These are phyloP conservation scores for Pulicaria dysenterica DNA, from an alignment of 129 eudicot species.

Conservation along the genomic window DNA sequence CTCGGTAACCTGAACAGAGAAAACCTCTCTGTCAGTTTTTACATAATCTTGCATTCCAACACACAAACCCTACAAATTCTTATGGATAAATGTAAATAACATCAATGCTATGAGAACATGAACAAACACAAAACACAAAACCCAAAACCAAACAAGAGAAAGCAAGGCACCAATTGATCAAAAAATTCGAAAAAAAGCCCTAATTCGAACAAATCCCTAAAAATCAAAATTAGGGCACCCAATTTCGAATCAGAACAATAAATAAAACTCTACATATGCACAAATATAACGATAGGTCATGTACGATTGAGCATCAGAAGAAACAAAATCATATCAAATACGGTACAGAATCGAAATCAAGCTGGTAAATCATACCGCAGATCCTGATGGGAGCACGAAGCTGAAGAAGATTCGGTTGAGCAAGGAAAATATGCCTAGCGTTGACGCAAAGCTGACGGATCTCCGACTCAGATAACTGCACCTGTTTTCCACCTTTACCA, in stretches of 20 bases:
- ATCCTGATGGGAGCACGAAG: constrained; percentile 88
- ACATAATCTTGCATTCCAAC: constrained; percentile 3
- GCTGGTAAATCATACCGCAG: constrained; percentile 50
- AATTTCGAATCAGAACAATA: not conserved
- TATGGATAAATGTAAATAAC: not conserved
- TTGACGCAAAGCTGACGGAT: constrained; percentile 90
- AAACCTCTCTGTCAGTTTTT: no score
- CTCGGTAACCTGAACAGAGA: no score
- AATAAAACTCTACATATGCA: not conserved
- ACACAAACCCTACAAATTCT: not conserved
- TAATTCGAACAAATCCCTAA: constrained; percentile 14
- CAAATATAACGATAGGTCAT: constrained; percentile 10
- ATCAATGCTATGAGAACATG: constrained; percentile 2
- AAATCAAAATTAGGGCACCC: constrained; percentile 22
- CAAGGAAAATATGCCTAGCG: constrained; percentile 80
- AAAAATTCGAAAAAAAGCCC: not conserved
- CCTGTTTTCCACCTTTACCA: constrained; percentile 88
- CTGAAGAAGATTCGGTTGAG: constrained; percentile 76
- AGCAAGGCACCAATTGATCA: constrained; percentile 18
- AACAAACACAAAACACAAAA: constrained; percentile 8
- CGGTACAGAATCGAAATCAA: not conserved
- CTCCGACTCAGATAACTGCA: constrained; percentile 88
- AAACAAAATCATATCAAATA: not conserved
- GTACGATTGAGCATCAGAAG: not conserved
- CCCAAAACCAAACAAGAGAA: not conserved